Evolutionary conservation across 2,329 filamentous ascomycete genomes (phyloP), one percentile per base, ranked within the genome.

Genomic region (Trichoderma simmonsii): DNA sequence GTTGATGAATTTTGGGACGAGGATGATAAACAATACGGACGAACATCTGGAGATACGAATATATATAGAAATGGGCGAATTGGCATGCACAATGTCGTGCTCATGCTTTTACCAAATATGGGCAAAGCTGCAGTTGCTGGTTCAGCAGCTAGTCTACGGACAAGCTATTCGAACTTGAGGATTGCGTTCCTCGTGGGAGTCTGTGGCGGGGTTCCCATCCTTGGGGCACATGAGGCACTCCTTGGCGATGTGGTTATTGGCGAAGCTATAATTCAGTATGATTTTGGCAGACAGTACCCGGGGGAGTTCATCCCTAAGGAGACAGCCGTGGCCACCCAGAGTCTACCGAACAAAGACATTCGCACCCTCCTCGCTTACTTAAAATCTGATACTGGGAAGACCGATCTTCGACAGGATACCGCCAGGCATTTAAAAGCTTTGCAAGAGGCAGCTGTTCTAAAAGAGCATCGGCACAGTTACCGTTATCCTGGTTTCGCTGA

Each of bases 221-320:
- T 66, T 1, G 60, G 26, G 4, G 1, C 28, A n/a, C 39, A 39
- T 9, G 77, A 77, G 26, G 72, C 75, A 4, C n/a, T 77, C 2
- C 73, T 79, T 0, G 78, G 78, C 3, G 78, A 79, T 60, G 76
- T 79, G 3, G 60, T 79, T 9, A 76, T 80, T n/a, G 76, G 78
- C 34, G 71, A 75, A 6, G 73, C 73, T 0, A 67, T 81, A 1
- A 28, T 80, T 24, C 77, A 81, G 43, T 79, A 76, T 60, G 79
- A 80, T 51, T 73, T 77, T 62, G 80, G 78, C 4, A 74, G 77
- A 28, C 77, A 68, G 54, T 73, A 73, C 3, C 74, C 77, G 0
- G 72, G 73, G 9, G 32, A 72, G 1, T 80, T 79, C 15, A 30
- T 76, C 21, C 72, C 63, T 4, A 78, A 78, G 60, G 70, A 75